phyloP scores from a whole-genome alignment of 73 alveolate genomes.

The Durusdinium trenchii region DNA sequence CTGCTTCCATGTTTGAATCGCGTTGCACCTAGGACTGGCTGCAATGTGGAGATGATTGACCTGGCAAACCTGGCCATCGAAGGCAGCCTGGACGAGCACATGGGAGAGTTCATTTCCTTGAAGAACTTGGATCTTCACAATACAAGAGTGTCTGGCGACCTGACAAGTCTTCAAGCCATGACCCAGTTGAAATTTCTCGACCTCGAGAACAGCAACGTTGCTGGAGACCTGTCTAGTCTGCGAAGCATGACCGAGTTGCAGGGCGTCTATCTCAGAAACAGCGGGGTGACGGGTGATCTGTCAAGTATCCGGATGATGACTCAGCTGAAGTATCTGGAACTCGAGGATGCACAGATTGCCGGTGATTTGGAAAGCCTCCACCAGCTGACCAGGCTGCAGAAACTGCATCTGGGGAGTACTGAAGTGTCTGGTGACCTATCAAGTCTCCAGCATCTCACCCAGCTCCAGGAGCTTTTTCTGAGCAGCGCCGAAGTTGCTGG shows the following conservation, averaged over 20 bases:
- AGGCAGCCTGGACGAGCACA: neutral
- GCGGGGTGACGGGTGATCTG: neutral
- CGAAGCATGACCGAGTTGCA: neutral
- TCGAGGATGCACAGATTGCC: neutral
- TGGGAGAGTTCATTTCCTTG: neutral
- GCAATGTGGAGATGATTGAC: neutral
- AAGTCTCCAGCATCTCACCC: neutral
- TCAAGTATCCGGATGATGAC: neutral
- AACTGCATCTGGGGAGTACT: too few species aligned
- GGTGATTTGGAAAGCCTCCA: neutral
- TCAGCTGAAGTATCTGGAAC: neutral
- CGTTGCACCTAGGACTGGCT: neutral
- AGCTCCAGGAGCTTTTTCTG: too few species aligned
- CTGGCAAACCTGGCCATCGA: neutral
- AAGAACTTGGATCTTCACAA: neutral
- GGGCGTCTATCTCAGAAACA: neutral
- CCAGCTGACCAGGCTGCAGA: neutral
- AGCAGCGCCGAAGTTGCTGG: too few species aligned
- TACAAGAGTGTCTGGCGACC: neutral
- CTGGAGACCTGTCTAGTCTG: neutral
- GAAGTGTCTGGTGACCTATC: neutral
- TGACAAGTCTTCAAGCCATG: neutral
- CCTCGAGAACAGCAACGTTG: neutral
- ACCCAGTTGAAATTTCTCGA: neutral
- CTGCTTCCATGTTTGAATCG: too few species aligned